A percentile compares a stretch with the other conserved stretches of the same genome.
phyloP scores from a whole-genome alignment of 2,329 filamentous ascomycete genomes.

The Trichoderma endophyticum region DNA sequence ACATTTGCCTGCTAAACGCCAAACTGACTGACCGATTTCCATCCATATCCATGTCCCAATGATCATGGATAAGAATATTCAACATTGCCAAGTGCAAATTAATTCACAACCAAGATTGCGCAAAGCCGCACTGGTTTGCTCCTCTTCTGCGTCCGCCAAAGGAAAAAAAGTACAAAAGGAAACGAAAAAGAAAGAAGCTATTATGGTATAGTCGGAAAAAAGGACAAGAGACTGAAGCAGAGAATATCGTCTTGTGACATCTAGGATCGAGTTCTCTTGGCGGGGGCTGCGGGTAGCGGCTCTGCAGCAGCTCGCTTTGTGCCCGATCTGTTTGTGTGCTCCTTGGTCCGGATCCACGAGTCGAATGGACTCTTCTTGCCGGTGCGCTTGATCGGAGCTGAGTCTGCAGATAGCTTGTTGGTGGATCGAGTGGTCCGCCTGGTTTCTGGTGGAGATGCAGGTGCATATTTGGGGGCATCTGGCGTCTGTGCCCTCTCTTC shows the following conservation, averaged over 20 bases:
- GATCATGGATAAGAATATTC: conserved; percentile 18
- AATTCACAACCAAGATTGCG: conserved; percentile 5
- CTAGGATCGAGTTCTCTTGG: conserved; percentile 39
- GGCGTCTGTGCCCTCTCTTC: conserved; percentile 43
- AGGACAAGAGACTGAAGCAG: not conserved
- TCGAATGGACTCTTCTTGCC: conserved; percentile 59
- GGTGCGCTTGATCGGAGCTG: conserved; percentile 40
- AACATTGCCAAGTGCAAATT: conserved; percentile 14
- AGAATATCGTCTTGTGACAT: not conserved
- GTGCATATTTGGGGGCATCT: conserved; percentile 53
- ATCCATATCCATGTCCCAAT: conserved; percentile 14
- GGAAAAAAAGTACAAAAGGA: not conserved
- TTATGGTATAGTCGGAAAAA: conserved; percentile 16
- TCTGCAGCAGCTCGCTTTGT: conserved; percentile 41
- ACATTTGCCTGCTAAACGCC: conserved; percentile 19
- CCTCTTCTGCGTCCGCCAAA: not conserved
- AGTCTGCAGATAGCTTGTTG: conserved; percentile 46
- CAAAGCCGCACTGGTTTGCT: conserved; percentile 1
- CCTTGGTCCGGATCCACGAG: conserved; percentile 65
- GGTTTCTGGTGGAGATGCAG: conserved; percentile 61
- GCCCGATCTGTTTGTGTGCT: conserved; percentile 42
- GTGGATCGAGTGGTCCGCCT: conserved; percentile 56
- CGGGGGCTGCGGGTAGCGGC: conserved; percentile 27
- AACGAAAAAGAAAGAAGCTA: conserved; percentile 3
- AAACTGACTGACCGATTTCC: conserved; percentile 14